Base-by-base conservation (phyloP, 2,329 filamentous ascomycete species). In the Mycosphaerella sp. region DNA sequence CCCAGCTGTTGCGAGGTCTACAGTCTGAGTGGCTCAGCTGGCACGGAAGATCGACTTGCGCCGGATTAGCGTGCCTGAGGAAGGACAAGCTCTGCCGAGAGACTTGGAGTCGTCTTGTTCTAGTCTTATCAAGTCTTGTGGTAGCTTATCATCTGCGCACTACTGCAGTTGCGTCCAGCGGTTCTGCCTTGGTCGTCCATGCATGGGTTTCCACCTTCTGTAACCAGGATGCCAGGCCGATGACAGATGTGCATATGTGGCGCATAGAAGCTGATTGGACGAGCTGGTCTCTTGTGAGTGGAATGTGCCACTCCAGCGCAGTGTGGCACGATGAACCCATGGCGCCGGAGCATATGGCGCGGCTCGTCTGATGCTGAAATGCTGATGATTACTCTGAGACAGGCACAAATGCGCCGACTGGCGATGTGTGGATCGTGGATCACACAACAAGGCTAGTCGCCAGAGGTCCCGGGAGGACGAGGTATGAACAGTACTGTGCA, bases 1-100 rank as follows among this genome's bases (percentile, higher is more conserved):
- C 25, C 21, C 42, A 37, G 18, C 32, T 35, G 48, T 37, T 21
- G 35, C 43, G 30, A 34, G 30, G 30, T 36, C 39, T 47, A 37
- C 34, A 30, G 30, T 41, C 21, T 41, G 44, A 53, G 45, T 47
- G 45, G 41, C 9, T 16, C 36, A 14, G 14, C 5, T n/a, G 21
- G 10, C 21, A 17, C 13, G 25, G 37, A 46, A 42, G 46, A 53
- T 53, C 40, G 10, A 28, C 47, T 41, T n/a, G 14, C 18, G 41
- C 47, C 36, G n/a, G 14, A 27, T 42, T 47, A 35, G 50, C 50
- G 47, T 41, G 12, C 14, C 14, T 35, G 25, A n/a, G 25, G 37
- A 34, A 41, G 52, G 37, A 54, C 52, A 54, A 54, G 52, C 52
- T 49, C 45, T 39, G 39, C 28, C 37, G 12, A 32, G 28, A 47